Base-by-base conservation (phyloP, 2,329 filamentous ascomycete genomes). In the Curvularia sp. region DNA sequence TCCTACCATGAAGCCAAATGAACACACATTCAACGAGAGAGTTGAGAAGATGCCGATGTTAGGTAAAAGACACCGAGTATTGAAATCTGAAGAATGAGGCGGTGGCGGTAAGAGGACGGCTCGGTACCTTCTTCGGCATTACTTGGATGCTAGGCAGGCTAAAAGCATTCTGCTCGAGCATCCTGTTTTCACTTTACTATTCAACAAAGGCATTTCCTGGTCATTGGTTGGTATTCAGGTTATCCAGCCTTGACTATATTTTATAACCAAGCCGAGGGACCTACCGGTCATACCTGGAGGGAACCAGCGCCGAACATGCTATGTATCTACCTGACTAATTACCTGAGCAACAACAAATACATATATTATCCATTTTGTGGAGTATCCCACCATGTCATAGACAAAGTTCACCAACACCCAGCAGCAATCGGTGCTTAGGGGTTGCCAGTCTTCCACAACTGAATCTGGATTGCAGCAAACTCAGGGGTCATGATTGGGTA, bases 81-180 rank as follows among this genome's bases (percentile, higher is more conserved):
- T 9, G 15, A 2, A 18, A 8, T 5, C 3, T 38, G 35, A 15
- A 33, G 10, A 44, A n/a, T 7, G 15, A 53, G 24, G 49, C 49
- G 54, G 54, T 48, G 22, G 48, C 55, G 55, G 53, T 15, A 44
- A 33, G 43, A 48, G n/a, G 43, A 42, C 30, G 51, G 26, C 26
- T 55, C 51, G 46, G 51, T 30, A 15, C 20, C 30, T 26, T 18
- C 31, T 49, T 58, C 51, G 51, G 55, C 55, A 55, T 44, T 22
- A 31, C 38, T 48, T 33, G 22, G 7, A 33, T 57, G 35, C 22
- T 2, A 18, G 47, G 9, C 43, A 28, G 35, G 10, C 30, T 44
- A 28, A 42, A 35, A 38, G 39, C 4, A 46, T 49, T 41, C 44
- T 54, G 43, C 44, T 49, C 50, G 30, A 55, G 39, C 30, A 55